Conservation (phyloP, 139 green algal species). For the Auxenochlorella protothecoides region DNA sequence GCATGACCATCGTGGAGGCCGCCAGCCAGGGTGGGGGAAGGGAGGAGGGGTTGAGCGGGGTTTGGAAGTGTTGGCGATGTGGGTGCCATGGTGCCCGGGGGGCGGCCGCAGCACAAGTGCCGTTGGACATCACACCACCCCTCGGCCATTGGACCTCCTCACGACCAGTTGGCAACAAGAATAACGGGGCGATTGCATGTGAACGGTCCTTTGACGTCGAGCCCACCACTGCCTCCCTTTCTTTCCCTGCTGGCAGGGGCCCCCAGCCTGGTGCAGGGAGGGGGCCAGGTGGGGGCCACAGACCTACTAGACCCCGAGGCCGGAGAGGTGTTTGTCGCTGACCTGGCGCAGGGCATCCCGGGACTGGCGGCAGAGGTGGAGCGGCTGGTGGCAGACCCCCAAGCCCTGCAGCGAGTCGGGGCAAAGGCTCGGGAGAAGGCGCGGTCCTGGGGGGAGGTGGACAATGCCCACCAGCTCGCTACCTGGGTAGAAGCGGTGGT, state of each 20-base stretch:
- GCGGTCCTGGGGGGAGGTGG: not conserved
- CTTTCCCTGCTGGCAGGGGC: constrained; percentile 26
- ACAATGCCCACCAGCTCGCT: not conserved
- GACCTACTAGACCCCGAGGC: constrained; percentile 36
- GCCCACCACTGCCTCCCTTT: not conserved
- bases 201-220: too few species aligned
- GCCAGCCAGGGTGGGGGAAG: constrained; percentile 46
- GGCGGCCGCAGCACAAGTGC: not conserved
- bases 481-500: not conserved
- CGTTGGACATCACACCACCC: not conserved
- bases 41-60: too few species aligned
- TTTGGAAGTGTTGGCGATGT: too few species aligned
- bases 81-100: too few species aligned
- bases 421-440: not conserved
- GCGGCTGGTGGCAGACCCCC: not conserved
- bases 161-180: too few species aligned
- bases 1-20: constrained; percentile 85
- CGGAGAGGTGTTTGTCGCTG: constrained; percentile 36
- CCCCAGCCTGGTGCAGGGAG: constrained; percentile 45
- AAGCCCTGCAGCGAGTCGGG: not conserved
- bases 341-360: constrained; percentile 6
- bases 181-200: too few species aligned
- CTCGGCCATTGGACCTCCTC: too few species aligned
- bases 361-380: not conserved
- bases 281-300: constrained; percentile 44